Evolutionary conservation across 139 green algal species (phyloP), one percentile per base, ranked within the genome.

Genomic region (Picochlorum sp.): DNA sequence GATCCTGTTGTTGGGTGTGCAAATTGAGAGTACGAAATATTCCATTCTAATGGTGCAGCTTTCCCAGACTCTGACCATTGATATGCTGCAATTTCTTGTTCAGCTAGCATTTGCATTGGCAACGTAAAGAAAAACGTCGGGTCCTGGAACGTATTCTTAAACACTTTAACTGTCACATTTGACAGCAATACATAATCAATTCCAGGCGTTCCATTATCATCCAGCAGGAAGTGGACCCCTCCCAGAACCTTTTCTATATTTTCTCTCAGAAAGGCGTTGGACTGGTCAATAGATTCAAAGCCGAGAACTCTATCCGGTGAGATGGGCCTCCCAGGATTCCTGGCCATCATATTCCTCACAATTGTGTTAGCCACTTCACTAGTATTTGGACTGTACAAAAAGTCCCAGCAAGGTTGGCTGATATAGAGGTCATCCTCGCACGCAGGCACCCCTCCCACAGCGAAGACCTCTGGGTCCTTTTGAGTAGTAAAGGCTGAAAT

Each of bases 81-180:
- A 41, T 78, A 64, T 18, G 74, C 69, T 1, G 75, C 64, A 31
- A 92, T 79, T 59, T 89, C 85, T 1, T 85, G 63, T 22, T 94
- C 82, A 20, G 76, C 70, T 5, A 75, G 78, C 13, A 75, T 71
- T 71, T 96, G 85, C 33, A 96, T 64, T 6, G 89, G 89, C 37
- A 95, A 54, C 51, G 81, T 72, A 18, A 78, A 71, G 53, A 94
- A 91, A 37, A 77, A 80, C 47, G 55, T 81, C 12, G 72, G 59
- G 36, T 86, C 78, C 62, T 95, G 81, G 52, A 77, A 91, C 3
- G 64, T 22, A 29, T 68, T 78, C 63, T 83, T 85, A 74, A 88
- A 86, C 67, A 74, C 83, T 66, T 89, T 87, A 33, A 55, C 26
- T 18, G 89, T 91, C 22, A 69, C 79, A 74, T 96, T 96, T 33